Percentiles rank a stretch among this genome's conserved stretches.
Conservation (phyloP, 768 basidiomycete genomes). For the Megacollybia marginata region DNA sequence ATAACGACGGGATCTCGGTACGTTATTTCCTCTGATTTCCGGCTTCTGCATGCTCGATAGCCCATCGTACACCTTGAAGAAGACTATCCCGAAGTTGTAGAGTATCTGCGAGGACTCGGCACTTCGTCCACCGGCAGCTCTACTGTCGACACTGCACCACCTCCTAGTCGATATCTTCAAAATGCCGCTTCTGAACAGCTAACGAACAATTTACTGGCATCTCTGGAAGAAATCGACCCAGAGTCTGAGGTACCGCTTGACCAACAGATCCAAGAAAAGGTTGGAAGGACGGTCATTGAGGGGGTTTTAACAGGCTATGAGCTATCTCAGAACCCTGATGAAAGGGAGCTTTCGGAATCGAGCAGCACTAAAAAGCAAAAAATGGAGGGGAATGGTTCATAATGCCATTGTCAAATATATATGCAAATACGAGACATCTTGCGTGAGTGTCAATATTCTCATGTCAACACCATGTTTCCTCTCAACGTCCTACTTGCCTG, state of each 20-base stretch:
- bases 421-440: no score
- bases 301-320: background rate
- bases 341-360: background rate
- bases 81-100: constrained; percentile 44
- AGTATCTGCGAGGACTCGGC: constrained; percentile 22
- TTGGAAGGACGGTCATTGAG: background rate
- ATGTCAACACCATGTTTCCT: no score
- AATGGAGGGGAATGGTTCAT: background rate
- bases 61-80: constrained; percentile 41
- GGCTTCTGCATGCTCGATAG: background rate
- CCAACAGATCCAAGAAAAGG: background rate
- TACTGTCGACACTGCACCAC: background rate
- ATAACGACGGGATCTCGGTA: constrained; percentile 39
- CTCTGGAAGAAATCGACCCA: background rate
- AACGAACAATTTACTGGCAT: background rate
- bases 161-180: background rate
- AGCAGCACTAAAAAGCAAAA: background rate
- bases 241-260: background rate
- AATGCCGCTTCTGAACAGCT: background rate
- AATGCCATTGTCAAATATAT: no score
- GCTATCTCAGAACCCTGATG: background rate
- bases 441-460: no score
- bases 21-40: background rate
- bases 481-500: no score
- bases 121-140: background rate